Base-by-base conservation (phyloP, 805 yeast genomes). In the Tetrapisispora iriomotensis region DNA sequence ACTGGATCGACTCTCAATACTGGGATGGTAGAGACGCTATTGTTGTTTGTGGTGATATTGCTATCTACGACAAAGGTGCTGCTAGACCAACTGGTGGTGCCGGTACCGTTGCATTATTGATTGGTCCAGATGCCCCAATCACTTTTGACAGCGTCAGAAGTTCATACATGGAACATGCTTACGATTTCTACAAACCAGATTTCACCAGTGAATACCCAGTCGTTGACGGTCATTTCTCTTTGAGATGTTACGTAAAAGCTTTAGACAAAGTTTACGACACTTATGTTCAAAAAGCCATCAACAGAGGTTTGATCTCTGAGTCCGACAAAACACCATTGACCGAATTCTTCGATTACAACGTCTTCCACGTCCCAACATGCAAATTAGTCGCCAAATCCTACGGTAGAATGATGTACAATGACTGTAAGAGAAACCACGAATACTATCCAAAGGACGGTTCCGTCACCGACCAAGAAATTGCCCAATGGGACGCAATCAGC, bases 61-160 rank as follows among this genome's bases (percentile, higher is more conserved):
- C 98, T 58, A 80, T 92, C 51, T 92, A 92, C 67, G 87, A 88
- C 55, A 77, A 88, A 68, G 98, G 98, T 62, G 82, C 94, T 28
- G 98, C 98, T 41, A 82, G 98, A 74, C 98, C 98, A 59, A 92
- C 98, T 39, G 98, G 98, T 64, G 98, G 98, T 70, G 96, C 94
- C 40, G 98, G 98, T 61, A 74, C 94, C 35, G 94, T 90, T 44
- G 98, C 98, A 32, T 55, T 92, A 60, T 77, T 83, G 61, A 84
- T 92, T 55, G 98, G 98, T 37, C 95, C 97, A 38, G 95, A 92
- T 60, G 96, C 98, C 29, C 98, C 98, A 49, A 74, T 92, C 50
- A 96, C 85, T 29, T 79, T 92, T 54, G 97, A 92, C 54, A 67
- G 81, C 33, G 75, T 77, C 44, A 85, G 92, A 68, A 97, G 97